Percentiles rank a stretch among this genome's conserved stretches.
These are phyloP conservation scores for Excoecaria cochinchinensis DNA, from an alignment of 345 rosid species.

Conservation along the genomic window DNA sequence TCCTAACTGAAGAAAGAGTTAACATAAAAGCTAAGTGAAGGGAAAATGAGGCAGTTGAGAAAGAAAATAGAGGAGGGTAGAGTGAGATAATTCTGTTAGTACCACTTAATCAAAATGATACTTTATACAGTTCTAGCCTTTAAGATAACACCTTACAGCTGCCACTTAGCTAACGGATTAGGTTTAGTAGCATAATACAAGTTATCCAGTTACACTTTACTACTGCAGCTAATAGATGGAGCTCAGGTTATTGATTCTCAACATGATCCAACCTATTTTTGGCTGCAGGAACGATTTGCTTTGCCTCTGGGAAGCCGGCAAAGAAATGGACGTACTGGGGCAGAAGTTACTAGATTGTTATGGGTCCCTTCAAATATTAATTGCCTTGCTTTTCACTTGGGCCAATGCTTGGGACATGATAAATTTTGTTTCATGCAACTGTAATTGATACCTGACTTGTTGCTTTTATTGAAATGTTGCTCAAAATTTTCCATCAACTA, in stretches of 20 bases:
- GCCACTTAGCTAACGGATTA: no score
- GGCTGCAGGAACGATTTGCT: constrained; percentile 68
- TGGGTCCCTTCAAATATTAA: neutral
- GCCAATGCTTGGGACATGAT: neutral
- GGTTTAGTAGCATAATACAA: no score
- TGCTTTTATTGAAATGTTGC: neutral
- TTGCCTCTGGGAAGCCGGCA: constrained; percentile 92
- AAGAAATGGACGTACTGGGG: constrained; percentile 97
- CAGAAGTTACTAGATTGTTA: constrained; percentile 65
- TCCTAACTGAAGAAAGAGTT: neutral
- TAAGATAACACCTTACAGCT: no score
- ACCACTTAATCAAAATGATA: no score
- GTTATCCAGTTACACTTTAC: neutral
- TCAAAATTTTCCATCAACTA: neutral
- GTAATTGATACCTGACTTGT: neutral
- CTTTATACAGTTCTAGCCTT: no score
- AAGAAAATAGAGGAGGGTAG: neutral
- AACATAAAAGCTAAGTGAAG: no score
- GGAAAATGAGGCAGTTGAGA: neutral
- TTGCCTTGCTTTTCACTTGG: neutral
- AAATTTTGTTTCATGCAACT: neutral
- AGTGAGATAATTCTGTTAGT: neutral
- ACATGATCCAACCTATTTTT: neutral
- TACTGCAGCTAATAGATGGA: neutral
- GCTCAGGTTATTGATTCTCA: neutral